phyloP scores from a whole-genome alignment of 2,329 filamentous ascomycete species.

The Xylariaceae sp. region DNA sequence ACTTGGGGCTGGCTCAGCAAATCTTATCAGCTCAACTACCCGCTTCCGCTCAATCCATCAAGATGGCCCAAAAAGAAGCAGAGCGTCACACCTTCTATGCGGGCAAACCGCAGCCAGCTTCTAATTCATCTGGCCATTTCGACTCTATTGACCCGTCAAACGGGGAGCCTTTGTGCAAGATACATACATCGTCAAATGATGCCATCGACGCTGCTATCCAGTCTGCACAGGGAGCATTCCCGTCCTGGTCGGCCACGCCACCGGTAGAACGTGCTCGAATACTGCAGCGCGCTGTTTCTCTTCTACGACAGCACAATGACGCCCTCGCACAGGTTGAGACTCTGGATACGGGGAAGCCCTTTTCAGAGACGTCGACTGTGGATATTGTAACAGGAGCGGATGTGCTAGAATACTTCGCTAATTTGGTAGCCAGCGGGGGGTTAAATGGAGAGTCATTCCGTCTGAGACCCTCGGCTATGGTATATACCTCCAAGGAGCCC shows the following conservation, averaged over 20 bases:
- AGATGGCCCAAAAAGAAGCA: constrained; percentile 32
- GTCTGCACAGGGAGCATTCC: constrained; percentile 75
- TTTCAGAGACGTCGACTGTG: constrained; percentile 81
- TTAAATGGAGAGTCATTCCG: constrained; percentile 81
- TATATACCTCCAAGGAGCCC: constrained; percentile 82
- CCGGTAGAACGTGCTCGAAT: constrained; percentile 77
- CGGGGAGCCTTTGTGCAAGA: constrained; percentile 69
- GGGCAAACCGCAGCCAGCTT: constrained; percentile 68
- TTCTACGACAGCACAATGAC: constrained; percentile 79
- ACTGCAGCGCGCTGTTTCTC: constrained; percentile 74
- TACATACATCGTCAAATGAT: constrained; percentile 70
- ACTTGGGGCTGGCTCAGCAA: neutral
- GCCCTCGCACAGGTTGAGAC: constrained; percentile 81
- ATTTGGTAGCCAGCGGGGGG: constrained; percentile 76
- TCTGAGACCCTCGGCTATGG: constrained; percentile 76
- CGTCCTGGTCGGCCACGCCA: constrained; percentile 76
- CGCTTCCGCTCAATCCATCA: constrained; percentile 16
- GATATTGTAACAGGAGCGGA: constrained; percentile 85
- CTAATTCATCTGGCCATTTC: constrained; percentile 67
- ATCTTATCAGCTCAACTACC: constrained; percentile 9
- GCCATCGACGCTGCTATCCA: constrained; percentile 75
- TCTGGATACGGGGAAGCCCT: constrained; percentile 85
- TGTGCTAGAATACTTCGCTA: constrained; percentile 85
- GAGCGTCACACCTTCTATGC: constrained; percentile 75
- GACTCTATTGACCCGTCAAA: constrained; percentile 77